Conservation (phyloP, 306 rosid species). For the apple (Malus domestica) region ASM211411v1 NC_041802.1:31625001-31625500, state of each 20-base stretch:
- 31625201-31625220: neutral
- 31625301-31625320: too few species aligned
- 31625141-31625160: too few species aligned
- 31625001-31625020: neutral
- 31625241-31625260: too few species aligned
- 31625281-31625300: neutral
- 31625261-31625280: too few species aligned
- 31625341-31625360: slow-evolving; percentile 32
- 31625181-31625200: too few species aligned
- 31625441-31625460: slow-evolving; percentile 28
- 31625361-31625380: slow-evolving; percentile 14
- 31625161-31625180: neutral
- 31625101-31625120: neutral
- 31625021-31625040: slow-evolving; percentile 4
- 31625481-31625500: slow-evolving; percentile 44
- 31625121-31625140: too few species aligned
- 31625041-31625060: slow-evolving; percentile 40
- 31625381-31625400: slow-evolving; percentile 14
- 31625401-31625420: neutral
- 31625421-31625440: slow-evolving; percentile 5
- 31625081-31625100: slow-evolving; percentile 22
- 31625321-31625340: neutral
- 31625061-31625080: neutral
- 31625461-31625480: slow-evolving; percentile 68
- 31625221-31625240: neutral